Percentiles rank a stretch among this genome's conserved stretches.
Evolutionary conservation across 495 filamentous ascomycete species (phyloP).

Genomic region (Penicillium flavigenum): DNA sequence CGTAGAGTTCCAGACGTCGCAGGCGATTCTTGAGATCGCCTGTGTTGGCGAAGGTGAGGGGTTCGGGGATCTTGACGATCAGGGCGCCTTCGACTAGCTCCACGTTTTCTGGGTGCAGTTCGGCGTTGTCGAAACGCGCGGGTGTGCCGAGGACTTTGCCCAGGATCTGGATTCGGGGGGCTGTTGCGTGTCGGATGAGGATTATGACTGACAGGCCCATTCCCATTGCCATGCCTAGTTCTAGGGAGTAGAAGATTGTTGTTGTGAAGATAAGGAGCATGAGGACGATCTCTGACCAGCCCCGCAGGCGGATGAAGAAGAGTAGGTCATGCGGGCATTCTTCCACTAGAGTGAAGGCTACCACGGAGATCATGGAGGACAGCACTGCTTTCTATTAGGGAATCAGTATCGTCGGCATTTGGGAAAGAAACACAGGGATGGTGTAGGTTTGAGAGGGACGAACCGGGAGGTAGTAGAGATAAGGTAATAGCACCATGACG

Average conservation of each 20-base stretch:
- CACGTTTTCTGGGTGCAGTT: slow-evolving; percentile 69
- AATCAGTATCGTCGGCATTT: not conserved
- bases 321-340: slow-evolving; percentile 87
- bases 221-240: slow-evolving; percentile 83
- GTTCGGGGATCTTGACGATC: slow-evolving; percentile 96
- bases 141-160: slow-evolving; percentile 79
- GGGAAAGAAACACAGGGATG: not conserved
- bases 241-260: slow-evolving; percentile 90
- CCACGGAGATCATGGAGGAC: slow-evolving; percentile 90
- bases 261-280: slow-evolving; percentile 87
- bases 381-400: slow-evolving; percentile 79
- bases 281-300: slow-evolving; percentile 77
- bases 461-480: slow-evolving; percentile 92
- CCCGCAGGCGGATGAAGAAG: slow-evolving; percentile 85
- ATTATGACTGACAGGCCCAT: slow-evolving; percentile 85
- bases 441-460: slow-evolving; percentile 29
- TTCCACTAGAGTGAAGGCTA: slow-evolving; percentile 91
- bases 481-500: slow-evolving; percentile 79
- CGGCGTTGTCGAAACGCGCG: slow-evolving; percentile 83
- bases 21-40: slow-evolving; percentile 86
- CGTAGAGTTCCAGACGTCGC: slow-evolving; percentile 81
- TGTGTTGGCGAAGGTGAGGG: slow-evolving; percentile 95
- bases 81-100: slow-evolving; percentile 90
- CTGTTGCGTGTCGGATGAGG: slow-evolving; percentile 84
- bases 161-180: slow-evolving; percentile 94